Evolutionary conservation across 2,329 filamentous ascomycete species (phyloP), one percentile per base, ranked within the genome.

Genomic region (Drechslerella dactyloides): DNA sequence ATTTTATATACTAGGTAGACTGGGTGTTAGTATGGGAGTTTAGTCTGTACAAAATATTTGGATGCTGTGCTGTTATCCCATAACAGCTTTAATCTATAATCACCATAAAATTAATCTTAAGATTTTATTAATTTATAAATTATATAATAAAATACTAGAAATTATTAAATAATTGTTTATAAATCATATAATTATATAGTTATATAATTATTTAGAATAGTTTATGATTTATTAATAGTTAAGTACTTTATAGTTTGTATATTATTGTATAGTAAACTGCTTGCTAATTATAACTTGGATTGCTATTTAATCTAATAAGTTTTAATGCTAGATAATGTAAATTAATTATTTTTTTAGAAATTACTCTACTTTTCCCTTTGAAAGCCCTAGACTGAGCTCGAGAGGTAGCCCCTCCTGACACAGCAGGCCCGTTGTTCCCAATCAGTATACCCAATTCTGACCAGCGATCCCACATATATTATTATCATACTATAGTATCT

Each of bases 241-340:
- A 50, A 23, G 2, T 50, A 21, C 5, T 19, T 50, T 50, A 27
- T 23, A 42, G 15, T 42, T 19, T 50, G 8, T 50, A 50, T 50
- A 50, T 50, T 48, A n/a, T n/a, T 48, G 3, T 50, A 19, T 23
- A 50, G 4, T 56, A 56, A 42, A 56, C 23, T 56, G 5, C 17
- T 40, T 35, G n/a, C n/a, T 56, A 54, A 54, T 56, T 35, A 30
- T 30, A 54, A 54, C n/a, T 27, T 6, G 35, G 11, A 54, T n/a
- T n/a, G n/a, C n/a, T n/a, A 54, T 30, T 33, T 13, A 54, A 37
- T 56, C 21, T 19, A 17, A 44, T 37, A 58, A 37, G 24, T 23
- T 58, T n/a, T 19, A 24, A 44, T 42, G 11, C 10, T 23, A 23
- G 11, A 50, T 23, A 50, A 23, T 50, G 3, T 11, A 21, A 50